Percentiles rank a stretch among this genome's conserved stretches.
Evolutionary conservation across 2,329 filamentous ascomycete genomes (phyloP).

Genomic region (Hypoxylon sp.): DNA sequence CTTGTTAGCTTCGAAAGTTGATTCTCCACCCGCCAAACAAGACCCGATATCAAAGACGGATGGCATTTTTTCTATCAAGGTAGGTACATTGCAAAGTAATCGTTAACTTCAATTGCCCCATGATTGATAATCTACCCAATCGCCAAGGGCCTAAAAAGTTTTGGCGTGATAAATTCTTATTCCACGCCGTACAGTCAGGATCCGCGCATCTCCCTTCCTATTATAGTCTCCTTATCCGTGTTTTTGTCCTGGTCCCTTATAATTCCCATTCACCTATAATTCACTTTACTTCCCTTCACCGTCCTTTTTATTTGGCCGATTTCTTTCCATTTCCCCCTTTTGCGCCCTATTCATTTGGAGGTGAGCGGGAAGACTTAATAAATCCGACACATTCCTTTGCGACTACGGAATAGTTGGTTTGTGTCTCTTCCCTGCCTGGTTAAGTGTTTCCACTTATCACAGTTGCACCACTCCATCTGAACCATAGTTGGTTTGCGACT

Average conservation of each 20-base stretch:
- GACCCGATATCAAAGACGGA: slow-evolving; percentile 15
- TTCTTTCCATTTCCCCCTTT: background rate
- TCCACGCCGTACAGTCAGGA: no score
- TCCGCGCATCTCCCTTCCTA: slow-evolving; percentile 11
- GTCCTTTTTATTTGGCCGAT: slow-evolving; percentile 1
- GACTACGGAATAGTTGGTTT: slow-evolving; percentile 1
- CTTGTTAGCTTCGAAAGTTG: slow-evolving; percentile 7
- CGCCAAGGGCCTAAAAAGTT: slow-evolving; percentile 18
- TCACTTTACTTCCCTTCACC: no score
- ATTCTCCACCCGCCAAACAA: slow-evolving; percentile 14
- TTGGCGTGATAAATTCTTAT: no score
- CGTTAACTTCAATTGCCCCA: no score
- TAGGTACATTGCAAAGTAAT: background rate
- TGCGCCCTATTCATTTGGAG: background rate
- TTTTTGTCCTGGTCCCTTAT: background rate
- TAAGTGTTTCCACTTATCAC: background rate
- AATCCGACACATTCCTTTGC: slow-evolving; percentile 2
- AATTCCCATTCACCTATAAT: slow-evolving; percentile 10
- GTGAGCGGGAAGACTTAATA: slow-evolving; percentile 5
- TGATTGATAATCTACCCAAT: slow-evolving; percentile 29
- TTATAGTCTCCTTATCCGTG: slow-evolving; percentile 15
- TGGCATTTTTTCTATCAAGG: slow-evolving; percentile 21
- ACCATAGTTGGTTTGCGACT: background rate
- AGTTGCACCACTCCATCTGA: slow-evolving; percentile 12
- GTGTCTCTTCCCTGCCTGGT: slow-evolving; percentile 6